Conservation (phyloP, 83 land plant species). For the Isoetes engelmannii region DNA sequence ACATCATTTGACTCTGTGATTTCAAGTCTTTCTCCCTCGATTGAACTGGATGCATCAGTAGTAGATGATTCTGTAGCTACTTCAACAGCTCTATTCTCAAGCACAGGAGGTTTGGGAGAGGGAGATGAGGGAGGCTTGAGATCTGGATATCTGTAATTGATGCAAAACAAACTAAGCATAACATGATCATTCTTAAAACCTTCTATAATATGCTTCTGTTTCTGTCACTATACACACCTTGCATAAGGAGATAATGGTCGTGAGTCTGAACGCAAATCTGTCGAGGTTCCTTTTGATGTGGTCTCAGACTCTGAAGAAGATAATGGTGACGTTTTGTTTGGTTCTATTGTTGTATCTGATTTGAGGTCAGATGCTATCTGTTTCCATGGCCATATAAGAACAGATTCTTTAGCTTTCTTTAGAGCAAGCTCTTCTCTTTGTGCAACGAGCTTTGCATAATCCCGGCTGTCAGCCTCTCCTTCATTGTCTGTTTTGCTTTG, state of each 20-base stretch:
- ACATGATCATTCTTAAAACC: neutral
- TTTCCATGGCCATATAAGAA: slow-evolving; percentile 19
- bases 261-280: slow-evolving; percentile 10
- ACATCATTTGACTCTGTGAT: too few species aligned
- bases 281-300: slow-evolving; percentile 13
- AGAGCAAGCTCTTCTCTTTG: neutral
- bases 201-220: neutral
- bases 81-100: neutral
- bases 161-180: neutral
- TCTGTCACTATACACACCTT: neutral
- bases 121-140: slow-evolving; percentile 6
- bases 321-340: neutral
- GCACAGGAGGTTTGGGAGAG: neutral
- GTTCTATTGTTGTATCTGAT: neutral
- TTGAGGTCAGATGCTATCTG: neutral
- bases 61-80: neutral
- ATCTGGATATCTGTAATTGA: slow-evolving; percentile 1
- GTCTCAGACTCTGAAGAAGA: slow-evolving; percentile 8
- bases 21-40: too few species aligned
- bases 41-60: too few species aligned
- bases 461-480: too few species aligned
- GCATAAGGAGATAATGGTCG: slow-evolving; percentile 43
- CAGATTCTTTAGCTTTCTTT: slow-evolving; percentile 2
- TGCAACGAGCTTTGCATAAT: neutral
- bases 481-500: neutral